A percentile compares a stretch with the other conserved stretches of the same genome.
These are phyloP conservation scores for Friedmanniomyces simplex DNA, from an alignment of 495 filamentous ascomycete species.

Conservation along the genomic window DNA sequence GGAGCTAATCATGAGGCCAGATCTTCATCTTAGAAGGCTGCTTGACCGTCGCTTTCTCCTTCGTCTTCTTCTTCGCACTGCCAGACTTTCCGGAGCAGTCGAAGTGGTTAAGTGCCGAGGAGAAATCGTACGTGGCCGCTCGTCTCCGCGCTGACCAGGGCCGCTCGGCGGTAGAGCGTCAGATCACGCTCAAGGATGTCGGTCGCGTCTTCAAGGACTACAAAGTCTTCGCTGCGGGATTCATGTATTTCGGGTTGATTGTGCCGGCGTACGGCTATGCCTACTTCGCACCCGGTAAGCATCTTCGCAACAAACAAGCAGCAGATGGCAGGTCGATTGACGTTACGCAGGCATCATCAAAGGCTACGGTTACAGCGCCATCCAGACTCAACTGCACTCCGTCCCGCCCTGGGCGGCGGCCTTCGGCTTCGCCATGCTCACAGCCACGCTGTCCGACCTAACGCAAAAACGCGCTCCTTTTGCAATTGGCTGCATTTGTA, in stretches of 20 bases:
- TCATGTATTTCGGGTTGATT: conserved; percentile 86
- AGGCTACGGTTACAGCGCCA: conserved; percentile 34
- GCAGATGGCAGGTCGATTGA: conserved; percentile 45
- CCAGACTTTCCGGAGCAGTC: conserved; percentile 64
- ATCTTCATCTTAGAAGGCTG: conserved; percentile 54
- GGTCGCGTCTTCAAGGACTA: conserved; percentile 57
- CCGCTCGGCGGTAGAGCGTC: conserved; percentile 46
- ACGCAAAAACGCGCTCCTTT: conserved; percentile 30
- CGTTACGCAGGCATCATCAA: conserved; percentile 37
- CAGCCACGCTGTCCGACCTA: conserved; percentile 29
- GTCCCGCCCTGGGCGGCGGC: conserved; percentile 39
- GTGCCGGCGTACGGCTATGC: conserved; percentile 73
- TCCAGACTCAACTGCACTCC: conserved; percentile 41
- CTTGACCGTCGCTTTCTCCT: conserved; percentile 59
- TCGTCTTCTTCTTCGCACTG: conserved; percentile 68
- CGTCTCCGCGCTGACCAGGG: conserved; percentile 73
- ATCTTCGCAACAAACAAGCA: background rate
- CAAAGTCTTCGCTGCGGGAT: conserved; percentile 63
- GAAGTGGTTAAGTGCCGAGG: conserved; percentile 61
- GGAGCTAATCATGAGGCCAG: background rate
- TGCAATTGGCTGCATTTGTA: conserved; percentile 25
- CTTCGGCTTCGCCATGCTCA: conserved; percentile 33
- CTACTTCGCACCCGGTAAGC: conserved; percentile 13
- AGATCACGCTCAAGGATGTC: conserved; percentile 54
- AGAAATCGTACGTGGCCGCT: conserved; percentile 61